Evolutionary conservation across 2,329 filamentous ascomycete genomes (phyloP).

Genomic region (Teratosphaeria viscida): DNA sequence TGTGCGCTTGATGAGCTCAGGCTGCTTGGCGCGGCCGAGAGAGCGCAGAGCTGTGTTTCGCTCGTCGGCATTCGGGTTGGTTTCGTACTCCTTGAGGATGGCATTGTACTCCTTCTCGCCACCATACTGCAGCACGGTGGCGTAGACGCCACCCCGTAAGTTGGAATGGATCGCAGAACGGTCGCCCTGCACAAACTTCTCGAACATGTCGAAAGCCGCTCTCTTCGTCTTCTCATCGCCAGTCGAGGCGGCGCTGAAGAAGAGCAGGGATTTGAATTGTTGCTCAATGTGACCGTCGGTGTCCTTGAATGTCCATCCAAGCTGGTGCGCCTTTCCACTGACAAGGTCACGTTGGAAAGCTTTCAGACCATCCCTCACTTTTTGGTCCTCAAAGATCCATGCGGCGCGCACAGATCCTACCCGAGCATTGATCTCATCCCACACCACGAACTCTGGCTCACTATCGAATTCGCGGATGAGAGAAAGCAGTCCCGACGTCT

Average conservation of each 20-base stretch:
- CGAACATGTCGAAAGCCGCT: conserved; percentile 83
- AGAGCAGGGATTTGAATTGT: conserved; percentile 89
- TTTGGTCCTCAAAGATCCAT: conserved; percentile 78
- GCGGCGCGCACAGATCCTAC: conserved; percentile 69
- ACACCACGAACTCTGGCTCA: conserved; percentile 85
- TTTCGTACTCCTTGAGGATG: conserved; percentile 64
- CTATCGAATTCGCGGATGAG: conserved; percentile 72
- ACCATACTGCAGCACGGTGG: conserved; percentile 72
- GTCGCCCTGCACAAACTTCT: conserved; percentile 71
- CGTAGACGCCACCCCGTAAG: conserved; percentile 76
- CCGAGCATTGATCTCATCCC: conserved; percentile 80
- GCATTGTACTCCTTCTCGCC: conserved; percentile 78
- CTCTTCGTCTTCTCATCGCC: conserved; percentile 70
- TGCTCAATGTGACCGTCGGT: conserved; percentile 81
- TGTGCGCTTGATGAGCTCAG: conserved; percentile 71
- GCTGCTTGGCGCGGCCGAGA: conserved; percentile 67
- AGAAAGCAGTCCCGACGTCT: conserved; percentile 78
- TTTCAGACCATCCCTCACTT: conserved; percentile 64
- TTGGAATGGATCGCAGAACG: conserved; percentile 80
- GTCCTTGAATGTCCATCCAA: conserved; percentile 81
- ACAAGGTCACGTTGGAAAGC: conserved; percentile 72
- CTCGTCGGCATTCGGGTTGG: conserved; percentile 69
- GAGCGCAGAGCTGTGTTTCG: conserved; percentile 82
- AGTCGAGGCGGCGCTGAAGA: conserved; percentile 68
- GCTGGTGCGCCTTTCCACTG: conserved; percentile 67